Evolutionary conservation across 2,329 filamentous ascomycete species (phyloP).

Genomic region (Paraconiothyrium brasiliense): DNA sequence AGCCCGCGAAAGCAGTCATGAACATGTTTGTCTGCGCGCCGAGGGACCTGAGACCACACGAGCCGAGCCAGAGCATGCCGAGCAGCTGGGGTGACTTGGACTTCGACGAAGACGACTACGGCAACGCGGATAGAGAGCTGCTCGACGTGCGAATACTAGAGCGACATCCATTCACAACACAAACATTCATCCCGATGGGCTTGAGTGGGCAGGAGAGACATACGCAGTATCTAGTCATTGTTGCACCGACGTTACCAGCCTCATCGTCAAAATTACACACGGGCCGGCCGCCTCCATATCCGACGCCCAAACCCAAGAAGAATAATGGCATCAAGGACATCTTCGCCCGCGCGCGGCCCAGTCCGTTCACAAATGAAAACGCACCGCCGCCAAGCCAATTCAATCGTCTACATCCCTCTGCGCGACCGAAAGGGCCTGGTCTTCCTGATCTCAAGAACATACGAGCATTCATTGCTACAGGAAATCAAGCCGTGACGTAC

Average conservation of each 20-base stretch:
- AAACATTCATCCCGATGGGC: conserved; percentile 87
- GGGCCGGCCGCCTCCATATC: conserved; percentile 54
- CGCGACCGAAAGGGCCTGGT: conserved; percentile 59
- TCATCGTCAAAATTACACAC: conserved; percentile 40
- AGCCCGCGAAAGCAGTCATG: conserved; percentile 70
- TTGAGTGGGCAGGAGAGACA: conserved; percentile 57
- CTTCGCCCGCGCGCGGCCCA: conserved; percentile 53
- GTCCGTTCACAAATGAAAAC: conserved; percentile 62
- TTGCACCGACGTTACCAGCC: conserved; percentile 77
- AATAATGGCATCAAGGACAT: conserved; percentile 48
- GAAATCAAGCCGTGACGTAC: conserved; percentile 88
- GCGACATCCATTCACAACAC: conserved; percentile 90
- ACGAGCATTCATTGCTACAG: conserved; percentile 80
- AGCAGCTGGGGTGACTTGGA: conserved; percentile 46
- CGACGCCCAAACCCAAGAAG: conserved; percentile 42
- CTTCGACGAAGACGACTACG: conserved; percentile 44
- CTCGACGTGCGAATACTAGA: conserved; percentile 82
- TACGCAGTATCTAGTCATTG: conserved; percentile 80
- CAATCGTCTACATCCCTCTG: conserved; percentile 40
- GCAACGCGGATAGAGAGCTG: conserved; percentile 39
- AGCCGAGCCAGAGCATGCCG: conserved; percentile 47
- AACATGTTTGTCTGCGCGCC: conserved; percentile 91
- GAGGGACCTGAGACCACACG: conserved; percentile 60
- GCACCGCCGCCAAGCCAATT: conserved; percentile 46
- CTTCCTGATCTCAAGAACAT: conserved; percentile 77